Base-by-base conservation (phyloP, 2,329 filamentous ascomycete species). In the Fusarium sulawesiense region DNA sequence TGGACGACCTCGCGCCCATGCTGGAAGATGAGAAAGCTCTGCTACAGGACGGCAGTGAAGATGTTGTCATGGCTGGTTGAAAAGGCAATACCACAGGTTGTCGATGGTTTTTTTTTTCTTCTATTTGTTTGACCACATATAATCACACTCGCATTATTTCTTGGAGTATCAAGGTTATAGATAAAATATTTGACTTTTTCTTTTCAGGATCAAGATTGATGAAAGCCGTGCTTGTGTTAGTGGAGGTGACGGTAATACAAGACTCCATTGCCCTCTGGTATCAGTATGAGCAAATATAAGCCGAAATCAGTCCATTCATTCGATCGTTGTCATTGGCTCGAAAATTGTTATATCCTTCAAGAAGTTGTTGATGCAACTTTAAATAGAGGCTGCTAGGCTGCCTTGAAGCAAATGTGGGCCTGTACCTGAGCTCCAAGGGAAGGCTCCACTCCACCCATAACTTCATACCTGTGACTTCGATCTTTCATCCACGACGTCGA, bases 1-100 rank as follows among this genome's bases (percentile, higher is more conserved):
- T 98, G 94, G 94, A 97, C 76, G 92, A 86, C 78, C 85, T 91
- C 66, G 84, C 84, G 42, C 85, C 86, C 10, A 74, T 80, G 46
- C 65, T 82, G 56, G 79, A 78, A 34, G 76, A 76, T 9, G 78
- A 77, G 12, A 77, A 78, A 56, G 70, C 69, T 20, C 48, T 74
- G 50, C 78, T 80, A 76, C 77, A 75, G 59, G 75, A 81, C 51
- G 55, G 73, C 45, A 83, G 48, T 21, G 65, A 78, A 64, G 83
- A 85, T 74, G 76, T 81, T 54, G 75, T 83, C 59, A 83, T 85
- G 83, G 77, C 73, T 68, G 77, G 76, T 51, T 80, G 76, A 59
- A 60, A 61, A 60, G 47, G 30, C 11, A 37, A 12, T 11, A n/a
- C n/a, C 47, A 40, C 41, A 42, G 12, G 13, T 55, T 70, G 63